Evolutionary conservation across 1,139 yeast genomes (phyloP).

Genomic region (Diutina neorugosa): DNA sequence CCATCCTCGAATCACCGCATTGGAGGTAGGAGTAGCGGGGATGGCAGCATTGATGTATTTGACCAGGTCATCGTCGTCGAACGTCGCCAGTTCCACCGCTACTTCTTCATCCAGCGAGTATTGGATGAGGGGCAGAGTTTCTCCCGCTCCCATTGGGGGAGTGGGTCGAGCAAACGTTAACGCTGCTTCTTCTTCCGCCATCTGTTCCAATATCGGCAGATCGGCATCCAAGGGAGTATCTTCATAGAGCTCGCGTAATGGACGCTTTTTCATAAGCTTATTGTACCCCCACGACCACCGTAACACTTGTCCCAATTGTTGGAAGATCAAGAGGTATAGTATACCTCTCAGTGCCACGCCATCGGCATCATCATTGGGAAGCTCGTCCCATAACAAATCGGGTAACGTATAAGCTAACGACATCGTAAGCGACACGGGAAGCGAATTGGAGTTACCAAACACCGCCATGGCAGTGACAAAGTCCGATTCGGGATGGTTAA

Average conservation of each 20-base stretch:
- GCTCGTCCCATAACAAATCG: conserved; percentile 61
- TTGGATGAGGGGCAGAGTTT: background rate
- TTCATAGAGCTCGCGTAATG: conserved; percentile 22
- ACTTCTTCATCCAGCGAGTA: conserved; percentile 4
- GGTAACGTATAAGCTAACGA: conserved; percentile 65
- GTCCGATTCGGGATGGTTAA: conserved; percentile 57
- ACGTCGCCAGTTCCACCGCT: background rate
- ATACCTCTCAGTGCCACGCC: conserved; percentile 74
- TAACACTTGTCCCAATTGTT: conserved; percentile 73
- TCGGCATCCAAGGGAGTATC: background rate
- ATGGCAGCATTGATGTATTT: background rate
- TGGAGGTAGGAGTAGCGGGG: background rate
- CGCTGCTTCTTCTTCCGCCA: background rate
- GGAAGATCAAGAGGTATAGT: conserved; percentile 64
- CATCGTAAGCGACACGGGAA: conserved; percentile 68
- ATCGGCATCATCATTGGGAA: conserved; percentile 52
- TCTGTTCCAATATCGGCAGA: background rate
- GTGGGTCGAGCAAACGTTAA: background rate
- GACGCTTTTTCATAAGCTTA: conserved; percentile 46
- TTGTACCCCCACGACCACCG: conserved; percentile 94
- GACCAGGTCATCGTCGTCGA: background rate
- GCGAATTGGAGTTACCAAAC: conserved; percentile 71
- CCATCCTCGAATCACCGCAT: background rate
- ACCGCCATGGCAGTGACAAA: conserved; percentile 86
- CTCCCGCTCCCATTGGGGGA: background rate